Evolutionary conservation across 2,329 filamentous ascomycete genomes (phyloP).

Genomic region (Alternaria ethzedia): DNA sequence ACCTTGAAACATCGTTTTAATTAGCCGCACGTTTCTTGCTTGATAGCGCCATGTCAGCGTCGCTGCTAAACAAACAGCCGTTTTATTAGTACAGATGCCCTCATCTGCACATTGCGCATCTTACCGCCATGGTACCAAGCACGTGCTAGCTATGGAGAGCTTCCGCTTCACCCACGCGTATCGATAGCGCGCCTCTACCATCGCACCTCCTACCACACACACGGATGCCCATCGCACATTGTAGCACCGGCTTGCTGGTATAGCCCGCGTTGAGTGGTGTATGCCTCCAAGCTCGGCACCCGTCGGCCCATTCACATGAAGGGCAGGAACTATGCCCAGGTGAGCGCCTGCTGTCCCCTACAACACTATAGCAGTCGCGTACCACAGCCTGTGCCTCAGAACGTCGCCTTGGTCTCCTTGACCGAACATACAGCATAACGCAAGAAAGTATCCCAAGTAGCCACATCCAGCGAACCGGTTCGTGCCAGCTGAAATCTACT

Average conservation of each 20-base stretch:
- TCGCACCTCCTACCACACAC: neutral
- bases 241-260: neutral
- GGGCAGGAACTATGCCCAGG: neutral
- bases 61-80: neutral
- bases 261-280: neutral
- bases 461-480: neutral
- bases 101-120: neutral
- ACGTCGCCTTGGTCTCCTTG: neutral
- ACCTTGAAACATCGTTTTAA: constrained; percentile 13
- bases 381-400: neutral
- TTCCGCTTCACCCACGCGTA: neutral
- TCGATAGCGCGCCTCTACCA: neutral
- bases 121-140: neutral
- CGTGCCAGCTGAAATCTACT: neutral
- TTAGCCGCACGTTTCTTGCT: constrained; percentile 1
- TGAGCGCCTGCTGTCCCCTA: neutral
- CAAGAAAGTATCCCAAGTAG: neutral
- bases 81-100: neutral
- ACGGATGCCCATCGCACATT: neutral
- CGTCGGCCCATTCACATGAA: constrained; percentile 10
- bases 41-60: neutral
- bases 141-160: neutral
- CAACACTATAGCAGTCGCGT: neutral
- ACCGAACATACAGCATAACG: neutral
- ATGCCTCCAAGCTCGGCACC: constrained; percentile 5